Conservation (phyloP, 257 asterid genomes). For the Fraxinus americana region DNA sequence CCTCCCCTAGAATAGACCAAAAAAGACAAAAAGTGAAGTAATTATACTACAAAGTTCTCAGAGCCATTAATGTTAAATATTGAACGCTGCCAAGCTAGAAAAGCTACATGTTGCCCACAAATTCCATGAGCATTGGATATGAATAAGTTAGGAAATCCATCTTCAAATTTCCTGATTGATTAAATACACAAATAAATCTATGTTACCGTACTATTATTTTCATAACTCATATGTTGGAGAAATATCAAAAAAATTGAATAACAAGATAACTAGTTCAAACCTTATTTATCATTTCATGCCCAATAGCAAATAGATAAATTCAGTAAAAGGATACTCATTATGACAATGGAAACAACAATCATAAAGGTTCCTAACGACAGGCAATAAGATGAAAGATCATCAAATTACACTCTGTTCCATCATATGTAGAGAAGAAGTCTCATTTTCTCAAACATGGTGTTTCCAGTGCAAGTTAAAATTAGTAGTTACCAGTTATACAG, state of each 20-base stretch:
- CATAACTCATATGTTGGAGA: not conserved
- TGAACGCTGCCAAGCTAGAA: constrained; percentile 89
- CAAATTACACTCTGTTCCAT: not conserved
- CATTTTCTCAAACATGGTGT: not conserved
- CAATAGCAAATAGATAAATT: not conserved
- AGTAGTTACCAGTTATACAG: too few relatives aligned
- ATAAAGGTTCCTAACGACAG: not conserved
- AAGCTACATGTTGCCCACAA: constrained; percentile 95
- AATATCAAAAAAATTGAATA: not conserved
- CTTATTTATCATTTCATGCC: not conserved
- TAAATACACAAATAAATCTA: constrained; percentile 22
- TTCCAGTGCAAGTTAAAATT: too few relatives aligned
- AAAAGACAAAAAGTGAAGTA: not conserved
- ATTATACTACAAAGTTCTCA: not conserved
- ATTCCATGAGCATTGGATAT: constrained; percentile 96
- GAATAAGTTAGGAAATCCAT: constrained; percentile 95
- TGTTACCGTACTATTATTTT: constrained; percentile 12
- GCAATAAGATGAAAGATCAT: not conserved
- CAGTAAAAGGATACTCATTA: not conserved
- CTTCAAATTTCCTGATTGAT: constrained; percentile 81
- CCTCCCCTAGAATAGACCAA: constrained; percentile 46
- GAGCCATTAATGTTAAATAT: constrained; percentile 8
- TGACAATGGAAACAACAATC: not conserved
- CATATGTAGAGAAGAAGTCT: not conserved
- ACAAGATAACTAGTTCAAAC: not conserved